Evolutionary conservation across 805 yeast species (phyloP), one percentile per base, ranked within the genome.

Genomic region (Cyberlindnera samutprakarnensis): DNA sequence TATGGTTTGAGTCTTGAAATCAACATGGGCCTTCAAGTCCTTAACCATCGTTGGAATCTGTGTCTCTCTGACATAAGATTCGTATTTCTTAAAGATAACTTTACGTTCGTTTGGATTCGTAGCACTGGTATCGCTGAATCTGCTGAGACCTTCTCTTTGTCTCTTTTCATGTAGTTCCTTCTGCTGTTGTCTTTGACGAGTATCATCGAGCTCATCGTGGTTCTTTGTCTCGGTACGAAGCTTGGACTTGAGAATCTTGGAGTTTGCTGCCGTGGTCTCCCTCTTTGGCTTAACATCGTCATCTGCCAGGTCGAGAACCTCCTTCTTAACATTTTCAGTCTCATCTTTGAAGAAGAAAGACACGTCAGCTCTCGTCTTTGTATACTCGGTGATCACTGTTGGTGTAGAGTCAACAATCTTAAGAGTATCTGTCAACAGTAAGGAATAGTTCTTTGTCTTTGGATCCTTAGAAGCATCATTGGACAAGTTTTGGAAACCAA

Each of bases 41-140:
- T 78, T 75, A 14, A 87, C 94, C 46, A 72, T 72, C 23, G 66
- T 60, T 25, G 98, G 97, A 41, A 90, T 78, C 65, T 92, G 97
- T 4, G 92, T 68, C 54, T 90, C 98, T 47, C 96, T 71, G 31
- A 88, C 77, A 57, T 90, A 90, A 0, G 97, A 87, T 62, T 90
- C 98, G 59, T 84, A 92, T 53, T 82, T 82, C 51, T 84, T 85
- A 67, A 90, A 88, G n/a, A 77, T 78, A 3, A 78, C 79, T 48
- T 70, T 75, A 43, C 66, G 64, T 32, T 77, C 87, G 26, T 66
- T 61, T 20, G 61, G 54, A 42, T 73, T 78, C 19, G 72, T 69
- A 5, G 85, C 84, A 57, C 77, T 90, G 11, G 85, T 82, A 27
- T 85, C 82, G 38, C 81, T 77, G 51, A 78, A 88, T 51, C 94